Evolutionary conservation across 2,329 filamentous ascomycete genomes (phyloP).

Genomic region (Gliomastix tumulicola): DNA sequence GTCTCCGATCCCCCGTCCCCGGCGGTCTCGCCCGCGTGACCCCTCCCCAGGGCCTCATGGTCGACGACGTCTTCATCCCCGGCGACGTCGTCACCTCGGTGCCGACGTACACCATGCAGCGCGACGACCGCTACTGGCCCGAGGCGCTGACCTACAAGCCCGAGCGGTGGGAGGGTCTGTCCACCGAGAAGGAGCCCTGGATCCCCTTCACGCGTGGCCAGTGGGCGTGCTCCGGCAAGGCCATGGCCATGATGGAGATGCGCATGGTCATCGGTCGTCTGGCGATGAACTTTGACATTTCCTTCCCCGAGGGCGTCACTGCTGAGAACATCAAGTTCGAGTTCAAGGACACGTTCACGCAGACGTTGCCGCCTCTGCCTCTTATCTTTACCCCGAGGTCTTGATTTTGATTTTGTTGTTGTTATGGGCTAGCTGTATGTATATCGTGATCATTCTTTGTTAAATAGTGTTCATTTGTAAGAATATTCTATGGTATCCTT

Average conservation of each 20-base stretch:
- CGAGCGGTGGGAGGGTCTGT: conserved; percentile 3
- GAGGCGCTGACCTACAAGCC: conserved; percentile 2
- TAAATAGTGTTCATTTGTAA: too few relatives aligned
- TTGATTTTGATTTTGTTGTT: too few relatives aligned
- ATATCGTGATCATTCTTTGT: too few relatives aligned
- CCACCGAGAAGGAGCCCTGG: conserved; percentile 3
- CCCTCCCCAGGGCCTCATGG: conserved; percentile 22
- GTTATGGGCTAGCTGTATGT: too few relatives aligned
- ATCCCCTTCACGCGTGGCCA: conserved; percentile 3
- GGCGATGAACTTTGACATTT: conserved; percentile 1
- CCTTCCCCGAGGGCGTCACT: neutral
- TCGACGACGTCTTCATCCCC: conserved; percentile 19
- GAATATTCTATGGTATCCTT: too few relatives aligned
- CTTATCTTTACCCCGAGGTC: conserved; percentile 1
- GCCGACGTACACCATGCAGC: conserved; percentile 14
- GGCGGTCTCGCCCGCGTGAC: conserved; percentile 16
- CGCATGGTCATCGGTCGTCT: conserved; percentile 2
- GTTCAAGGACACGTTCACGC: conserved; percentile 2
- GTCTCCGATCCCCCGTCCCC: conserved; percentile 4
- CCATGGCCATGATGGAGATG: conserved; percentile 6
- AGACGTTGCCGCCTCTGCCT: conserved; percentile 2
- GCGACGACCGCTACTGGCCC: conserved; percentile 5
- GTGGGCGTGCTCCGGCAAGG: conserved; percentile 3
- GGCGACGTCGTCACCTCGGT: conserved; percentile 19
- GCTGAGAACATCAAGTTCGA: neutral